These are phyloP conservation scores for Raphanus sativus DNA, from an alignment of 345 rosid genomes.

Conservation along the genomic window DNA sequence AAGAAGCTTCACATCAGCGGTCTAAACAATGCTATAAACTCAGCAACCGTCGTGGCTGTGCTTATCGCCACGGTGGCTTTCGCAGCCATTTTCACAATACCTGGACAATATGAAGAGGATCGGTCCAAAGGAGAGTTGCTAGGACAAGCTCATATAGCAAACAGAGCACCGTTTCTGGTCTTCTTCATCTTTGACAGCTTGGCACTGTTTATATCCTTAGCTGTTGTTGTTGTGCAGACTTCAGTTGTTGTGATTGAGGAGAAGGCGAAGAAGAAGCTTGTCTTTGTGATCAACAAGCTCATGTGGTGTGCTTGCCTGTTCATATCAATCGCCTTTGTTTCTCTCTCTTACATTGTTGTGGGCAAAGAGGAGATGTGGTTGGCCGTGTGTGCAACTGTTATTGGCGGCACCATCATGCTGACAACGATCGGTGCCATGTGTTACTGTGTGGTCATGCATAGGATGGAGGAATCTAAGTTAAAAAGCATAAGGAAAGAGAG, in stretches of 20 bases:
- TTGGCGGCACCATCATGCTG: constrained; percentile 87
- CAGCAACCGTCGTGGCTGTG: constrained; percentile 91
- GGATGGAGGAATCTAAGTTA: constrained; percentile 82
- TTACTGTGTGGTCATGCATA: constrained; percentile 72
- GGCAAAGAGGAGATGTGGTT: constrained; percentile 78
- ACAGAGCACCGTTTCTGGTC: constrained; percentile 65
- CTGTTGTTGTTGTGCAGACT: constrained; percentile 99
- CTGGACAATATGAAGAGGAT: constrained; percentile 80
- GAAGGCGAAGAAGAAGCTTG: constrained; percentile 94
- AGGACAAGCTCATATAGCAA: constrained; percentile 88
- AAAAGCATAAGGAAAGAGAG: constrained; percentile 78
- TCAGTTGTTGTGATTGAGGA: constrained; percentile 96
- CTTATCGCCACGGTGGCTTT: constrained; percentile 98
- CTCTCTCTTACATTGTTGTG: constrained; percentile 89
- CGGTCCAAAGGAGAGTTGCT: constrained; percentile 43
- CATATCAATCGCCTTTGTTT: constrained; percentile 88
- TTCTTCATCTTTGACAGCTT: constrained; percentile 92
- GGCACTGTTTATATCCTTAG: constrained; percentile 93
- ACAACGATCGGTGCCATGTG: constrained; percentile 98
- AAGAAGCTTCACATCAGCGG: constrained; percentile 97
- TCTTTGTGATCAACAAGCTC: constrained; percentile 95
- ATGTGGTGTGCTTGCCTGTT: constrained; percentile 98
- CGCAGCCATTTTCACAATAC: constrained; percentile 97
- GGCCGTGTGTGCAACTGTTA: constrained; percentile 71
- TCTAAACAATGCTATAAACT: constrained; percentile 95